These are phyloP conservation scores for Cnidoscolus chayamansa DNA, from an alignment of 441 rosid genomes.

Conservation along the genomic window DNA sequence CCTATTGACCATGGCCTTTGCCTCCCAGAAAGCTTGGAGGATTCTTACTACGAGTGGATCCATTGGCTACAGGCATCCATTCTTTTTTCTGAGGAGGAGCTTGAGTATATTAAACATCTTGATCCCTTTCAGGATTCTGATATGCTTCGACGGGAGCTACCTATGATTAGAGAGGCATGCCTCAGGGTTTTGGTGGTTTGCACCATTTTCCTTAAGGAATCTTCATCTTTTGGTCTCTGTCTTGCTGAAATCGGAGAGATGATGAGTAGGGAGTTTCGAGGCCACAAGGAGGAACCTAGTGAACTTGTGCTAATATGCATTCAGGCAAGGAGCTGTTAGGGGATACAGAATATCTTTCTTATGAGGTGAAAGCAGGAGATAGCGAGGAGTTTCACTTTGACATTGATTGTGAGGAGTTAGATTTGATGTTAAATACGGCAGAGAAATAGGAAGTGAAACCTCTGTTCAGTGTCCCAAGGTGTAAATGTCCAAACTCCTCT, in stretches of 20 bases:
- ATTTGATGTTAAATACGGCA: constrained; percentile 36
- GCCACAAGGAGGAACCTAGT: constrained; percentile 42
- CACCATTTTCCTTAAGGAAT: constrained; percentile 43
- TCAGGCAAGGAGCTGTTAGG: constrained; percentile 33
- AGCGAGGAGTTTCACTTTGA: constrained; percentile 35
- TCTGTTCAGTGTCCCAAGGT: constrained; percentile 29
- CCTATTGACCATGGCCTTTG: constrained; percentile 52
- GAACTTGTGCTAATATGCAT: constrained; percentile 40
- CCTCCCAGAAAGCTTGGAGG: constrained; percentile 44
- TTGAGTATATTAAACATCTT: constrained; percentile 33
- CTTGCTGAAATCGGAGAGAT: constrained; percentile 45
- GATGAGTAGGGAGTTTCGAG: constrained; percentile 46
- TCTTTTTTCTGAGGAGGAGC: constrained; percentile 43
- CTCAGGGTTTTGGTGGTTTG: constrained; percentile 37
- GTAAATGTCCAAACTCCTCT: constrained; percentile 45
- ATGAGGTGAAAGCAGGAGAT: constrained; percentile 18
- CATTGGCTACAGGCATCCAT: constrained; percentile 51
- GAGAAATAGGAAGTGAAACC: constrained; percentile 22
- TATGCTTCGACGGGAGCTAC: constrained; percentile 40
- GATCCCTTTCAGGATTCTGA: constrained; percentile 37
- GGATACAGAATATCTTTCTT: constrained; percentile 18
- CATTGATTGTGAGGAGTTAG: constrained; percentile 46
- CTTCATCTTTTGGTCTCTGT: constrained; percentile 38
- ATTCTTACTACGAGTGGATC: constrained; percentile 48
- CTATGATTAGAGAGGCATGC: constrained; percentile 45